Conservation (phyloP, 257 asterid genomes). For the Solanum chilense region DNA sequence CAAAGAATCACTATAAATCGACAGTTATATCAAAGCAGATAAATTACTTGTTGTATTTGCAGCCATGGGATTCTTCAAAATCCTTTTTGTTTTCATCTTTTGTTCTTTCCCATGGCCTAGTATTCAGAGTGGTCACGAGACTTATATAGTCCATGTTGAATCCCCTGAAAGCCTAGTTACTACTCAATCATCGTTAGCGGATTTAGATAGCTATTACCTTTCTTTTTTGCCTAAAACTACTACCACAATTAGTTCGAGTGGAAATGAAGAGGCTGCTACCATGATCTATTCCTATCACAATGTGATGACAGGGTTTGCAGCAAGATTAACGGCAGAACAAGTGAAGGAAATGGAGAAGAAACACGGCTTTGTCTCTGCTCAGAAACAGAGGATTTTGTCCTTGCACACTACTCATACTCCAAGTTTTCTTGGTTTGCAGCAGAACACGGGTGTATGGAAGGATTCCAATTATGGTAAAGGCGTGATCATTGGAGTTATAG, state of each 20-base stretch:
- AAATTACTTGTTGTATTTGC: background rate
- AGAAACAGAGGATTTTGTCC: slow-evolving; percentile 9
- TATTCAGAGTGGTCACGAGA: background rate
- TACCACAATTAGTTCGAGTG: background rate
- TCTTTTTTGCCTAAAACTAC: slow-evolving; percentile 18
- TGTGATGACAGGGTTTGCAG: slow-evolving; percentile 37
- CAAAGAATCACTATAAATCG: background rate
- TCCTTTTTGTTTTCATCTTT: background rate
- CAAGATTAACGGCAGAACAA: slow-evolving; percentile 22
- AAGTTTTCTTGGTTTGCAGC: slow-evolving; percentile 31
- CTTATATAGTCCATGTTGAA: slow-evolving; percentile 32
- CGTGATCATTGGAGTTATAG: slow-evolving; percentile 36
- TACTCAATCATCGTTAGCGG: background rate
- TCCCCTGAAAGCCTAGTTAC: background rate
- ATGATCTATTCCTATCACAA: slow-evolving; percentile 18
- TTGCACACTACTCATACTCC: slow-evolving; percentile 41
- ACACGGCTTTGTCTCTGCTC: slow-evolving; percentile 20
- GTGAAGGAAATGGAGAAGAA: slow-evolving; percentile 20
- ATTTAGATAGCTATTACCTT: slow-evolving; percentile 17
- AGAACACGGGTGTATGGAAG: slow-evolving; percentile 32
- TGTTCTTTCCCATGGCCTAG: background rate
- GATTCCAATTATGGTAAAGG: slow-evolving; percentile 42
- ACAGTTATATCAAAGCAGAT: background rate
- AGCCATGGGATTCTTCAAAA: background rate
- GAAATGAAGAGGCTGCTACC: background rate